Percentiles rank a stretch among this genome's conserved stretches.
These are phyloP conservation scores for Aurinia saxatilis DNA, from an alignment of 345 rosid genomes.

Conservation along the genomic window DNA sequence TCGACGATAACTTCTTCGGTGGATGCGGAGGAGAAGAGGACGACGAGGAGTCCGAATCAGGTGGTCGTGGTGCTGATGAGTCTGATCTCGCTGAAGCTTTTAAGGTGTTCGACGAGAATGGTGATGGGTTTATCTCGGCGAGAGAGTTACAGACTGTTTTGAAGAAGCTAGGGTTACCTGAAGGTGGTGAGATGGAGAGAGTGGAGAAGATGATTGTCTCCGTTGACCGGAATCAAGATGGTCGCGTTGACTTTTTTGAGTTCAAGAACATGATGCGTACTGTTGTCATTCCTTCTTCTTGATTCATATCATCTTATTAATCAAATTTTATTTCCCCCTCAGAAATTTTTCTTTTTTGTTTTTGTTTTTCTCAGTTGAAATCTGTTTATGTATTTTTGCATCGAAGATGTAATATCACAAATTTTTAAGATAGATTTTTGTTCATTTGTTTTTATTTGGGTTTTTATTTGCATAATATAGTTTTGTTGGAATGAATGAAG, in stretches of 20 bases:
- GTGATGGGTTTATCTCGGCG: constrained; percentile 86
- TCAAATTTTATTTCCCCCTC: neutral
- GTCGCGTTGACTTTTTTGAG: constrained; percentile 80
- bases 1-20: constrained; percentile 45
- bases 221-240: constrained; percentile 72
- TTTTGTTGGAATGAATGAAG: too few species aligned
- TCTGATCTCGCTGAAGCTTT: constrained; percentile 80
- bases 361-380: neutral
- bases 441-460: too few species aligned
- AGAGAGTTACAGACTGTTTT: constrained; percentile 64
- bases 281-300: constrained; percentile 37
- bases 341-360: neutral
- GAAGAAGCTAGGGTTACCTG: constrained; percentile 62
- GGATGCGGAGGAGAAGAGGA: neutral
- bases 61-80: constrained; percentile 29
- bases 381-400: too few species aligned
- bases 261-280: constrained; percentile 90
- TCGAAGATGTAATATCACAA: too few species aligned
- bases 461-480: too few species aligned
- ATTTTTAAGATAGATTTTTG: too few species aligned
- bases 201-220: constrained; percentile 80
- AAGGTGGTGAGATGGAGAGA: constrained; percentile 60
- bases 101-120: constrained; percentile 89
- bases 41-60: neutral
- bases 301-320: too few species aligned